Evolutionary conservation across 164 flowering plant species (phyloP), one percentile per base, ranked within the genome.

Genomic region (Brasenia schreberi): DNA sequence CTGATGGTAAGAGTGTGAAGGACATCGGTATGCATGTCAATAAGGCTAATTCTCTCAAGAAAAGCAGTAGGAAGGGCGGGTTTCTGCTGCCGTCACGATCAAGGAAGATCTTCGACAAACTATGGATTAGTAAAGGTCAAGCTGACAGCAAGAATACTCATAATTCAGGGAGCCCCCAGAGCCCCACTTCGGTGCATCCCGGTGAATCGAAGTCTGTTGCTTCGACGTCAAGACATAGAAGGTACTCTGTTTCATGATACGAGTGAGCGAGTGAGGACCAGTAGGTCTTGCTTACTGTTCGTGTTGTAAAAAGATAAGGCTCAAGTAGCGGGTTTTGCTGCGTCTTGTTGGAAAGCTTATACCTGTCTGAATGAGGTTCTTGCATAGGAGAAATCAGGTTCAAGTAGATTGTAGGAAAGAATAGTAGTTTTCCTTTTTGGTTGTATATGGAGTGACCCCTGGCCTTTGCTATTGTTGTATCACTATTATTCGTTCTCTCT

Each of bases 81-180:
- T 83, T 81, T 70, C 68, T 88, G 77, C 53, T 87, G 72, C 88
- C 87, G 14, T 88, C 94, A 16, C 77, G 90, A 18, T 91, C 97
- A 5, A 85, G 87, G 78, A 83, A 90, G 69, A 85, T 92, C 17
- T 86, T 92, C n/a, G 90, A 87, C 23, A 89, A 79, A 78, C 65
- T 92, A 52, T 92, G 86, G 87, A 73, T 45, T 63, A 83, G 82
- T 11, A 85, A 81, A 65, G 85, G 80, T 12, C 70, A 76, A 18
- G 80, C 72, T 6, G 96, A 83, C 72, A 82, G 76, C 70, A 79
- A 68, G 76, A 85, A 93, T 73, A 81, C 96, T 0, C 92, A 85
- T 65, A 84, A 90, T 5, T 85, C 90, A 0, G 89, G 81, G 64
- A 88, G 92, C 71, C 84, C 90, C 7, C 83, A 76, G 64, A 88